Conservation (phyloP, 164 flowering plant genomes). For the Cinnamomum chago region DNA sequence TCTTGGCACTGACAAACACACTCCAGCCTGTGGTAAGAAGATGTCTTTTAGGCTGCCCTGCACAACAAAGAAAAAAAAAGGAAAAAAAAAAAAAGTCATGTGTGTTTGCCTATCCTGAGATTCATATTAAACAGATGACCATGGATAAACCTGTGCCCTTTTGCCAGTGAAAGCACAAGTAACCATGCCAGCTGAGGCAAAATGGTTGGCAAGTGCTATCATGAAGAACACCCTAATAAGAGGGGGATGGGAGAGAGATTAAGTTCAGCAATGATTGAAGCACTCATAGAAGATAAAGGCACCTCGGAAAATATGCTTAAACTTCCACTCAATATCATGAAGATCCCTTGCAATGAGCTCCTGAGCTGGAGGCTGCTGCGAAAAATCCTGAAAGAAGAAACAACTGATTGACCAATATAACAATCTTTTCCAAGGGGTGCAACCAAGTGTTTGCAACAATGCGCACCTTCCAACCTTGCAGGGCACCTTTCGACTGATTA, state of each 20-base stretch:
- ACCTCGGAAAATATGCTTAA: constrained; percentile 88
- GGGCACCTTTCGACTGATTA: background rate
- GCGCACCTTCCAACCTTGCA: too few relatives aligned
- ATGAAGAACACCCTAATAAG: background rate
- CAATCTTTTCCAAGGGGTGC: too few relatives aligned
- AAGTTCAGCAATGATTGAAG: too few relatives aligned
- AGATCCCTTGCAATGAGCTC: constrained; percentile 91
- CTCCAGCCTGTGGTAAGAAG: constrained; percentile 95
- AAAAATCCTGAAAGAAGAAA: constrained; percentile 59
- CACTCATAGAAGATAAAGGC: too few relatives aligned
- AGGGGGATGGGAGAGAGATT: too few relatives aligned
- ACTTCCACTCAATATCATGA: constrained; percentile 91
- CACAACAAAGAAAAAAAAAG: constrained; percentile 3
- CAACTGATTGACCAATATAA: background rate
- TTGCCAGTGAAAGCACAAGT: too few relatives aligned
- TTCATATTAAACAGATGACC: too few relatives aligned
- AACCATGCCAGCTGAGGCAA: background rate
- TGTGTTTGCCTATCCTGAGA: too few relatives aligned
- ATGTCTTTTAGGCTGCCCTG: constrained; percentile 94
- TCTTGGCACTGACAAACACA: constrained; percentile 82
- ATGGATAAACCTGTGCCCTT: too few relatives aligned
- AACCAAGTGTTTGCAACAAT: too few relatives aligned
- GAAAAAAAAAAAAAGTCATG: too few relatives aligned
- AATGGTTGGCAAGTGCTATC: background rate
- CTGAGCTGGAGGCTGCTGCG: constrained; percentile 85